Conservation (phyloP, 2,329 filamentous ascomycete species). For the Mariannaea sp. region DNA sequence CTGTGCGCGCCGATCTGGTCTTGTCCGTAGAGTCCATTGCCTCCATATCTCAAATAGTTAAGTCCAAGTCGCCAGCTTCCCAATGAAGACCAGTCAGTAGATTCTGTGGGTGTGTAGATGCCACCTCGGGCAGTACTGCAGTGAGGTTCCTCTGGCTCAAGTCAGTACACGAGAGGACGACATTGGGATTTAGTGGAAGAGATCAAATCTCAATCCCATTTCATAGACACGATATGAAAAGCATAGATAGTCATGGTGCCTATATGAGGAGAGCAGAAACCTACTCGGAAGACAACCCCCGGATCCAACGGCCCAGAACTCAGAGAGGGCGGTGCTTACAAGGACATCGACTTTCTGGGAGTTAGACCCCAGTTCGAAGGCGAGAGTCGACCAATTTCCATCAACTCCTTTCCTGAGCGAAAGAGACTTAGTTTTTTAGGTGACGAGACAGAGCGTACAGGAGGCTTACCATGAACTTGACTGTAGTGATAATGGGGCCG, state of each 20-base stretch:
- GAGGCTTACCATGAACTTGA: slow-evolving; percentile 30
- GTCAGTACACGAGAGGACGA: slow-evolving; percentile 21
- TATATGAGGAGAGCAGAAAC: slow-evolving; percentile 30
- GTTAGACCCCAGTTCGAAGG: slow-evolving; percentile 54
- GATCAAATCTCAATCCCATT: background rate
- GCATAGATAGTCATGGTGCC: background rate
- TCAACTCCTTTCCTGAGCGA: slow-evolving; percentile 63
- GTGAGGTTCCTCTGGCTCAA: slow-evolving; percentile 49
- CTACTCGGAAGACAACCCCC: slow-evolving; percentile 59
- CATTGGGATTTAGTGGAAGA: background rate
- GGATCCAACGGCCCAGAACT: slow-evolving; percentile 70
- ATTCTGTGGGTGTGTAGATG: slow-evolving; percentile 59
- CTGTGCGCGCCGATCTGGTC: slow-evolving; percentile 53
- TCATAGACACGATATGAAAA: background rate
- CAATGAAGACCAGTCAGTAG: slow-evolving; percentile 61
- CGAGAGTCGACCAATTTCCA: slow-evolving; percentile 74
- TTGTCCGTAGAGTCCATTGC: slow-evolving; percentile 68
- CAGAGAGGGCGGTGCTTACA: slow-evolving; percentile 70
- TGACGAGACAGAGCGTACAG: background rate
- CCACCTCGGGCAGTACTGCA: slow-evolving; percentile 64
- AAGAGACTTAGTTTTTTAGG: slow-evolving; percentile 17
- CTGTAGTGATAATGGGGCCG: slow-evolving; percentile 29
- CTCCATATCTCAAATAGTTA: slow-evolving; percentile 60
- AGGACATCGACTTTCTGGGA: slow-evolving; percentile 46
- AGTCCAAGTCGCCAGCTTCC: slow-evolving; percentile 66